Evolutionary conservation across 1,139 yeast species (phyloP).

Genomic region (Pichia inconspicua): DNA sequence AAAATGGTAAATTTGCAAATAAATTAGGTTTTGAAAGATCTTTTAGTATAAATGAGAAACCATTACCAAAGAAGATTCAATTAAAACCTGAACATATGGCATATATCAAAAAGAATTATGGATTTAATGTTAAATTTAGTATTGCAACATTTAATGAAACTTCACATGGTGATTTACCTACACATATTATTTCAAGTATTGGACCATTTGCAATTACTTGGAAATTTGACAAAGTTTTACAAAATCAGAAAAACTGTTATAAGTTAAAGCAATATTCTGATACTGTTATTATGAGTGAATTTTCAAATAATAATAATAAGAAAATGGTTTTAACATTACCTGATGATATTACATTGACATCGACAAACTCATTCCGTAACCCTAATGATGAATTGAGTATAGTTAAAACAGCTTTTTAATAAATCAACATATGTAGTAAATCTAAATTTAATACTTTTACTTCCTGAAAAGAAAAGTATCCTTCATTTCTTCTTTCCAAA

Average conservation of each 20-base stretch:
- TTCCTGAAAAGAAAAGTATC: constrained; percentile 40
- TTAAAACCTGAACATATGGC: constrained; percentile 69
- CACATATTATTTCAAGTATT: constrained; percentile 63
- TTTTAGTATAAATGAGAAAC: constrained; percentile 60
- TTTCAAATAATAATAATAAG: constrained; percentile 64
- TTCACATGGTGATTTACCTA: constrained; percentile 44
- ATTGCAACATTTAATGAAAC: constrained; percentile 61
- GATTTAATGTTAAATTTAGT: constrained; percentile 51
- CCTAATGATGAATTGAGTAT: constrained; percentile 40
- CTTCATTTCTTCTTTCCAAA: constrained; percentile 60
- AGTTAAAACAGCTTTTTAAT: constrained; percentile 15
- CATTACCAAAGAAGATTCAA: constrained; percentile 60
- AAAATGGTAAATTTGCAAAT: constrained; percentile 55
- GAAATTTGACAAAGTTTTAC: constrained; percentile 56
- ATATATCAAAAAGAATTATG: constrained; percentile 47
- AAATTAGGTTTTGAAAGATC: constrained; percentile 56
- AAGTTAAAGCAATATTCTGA: constrained; percentile 56
- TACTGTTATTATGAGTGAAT: constrained; percentile 67
- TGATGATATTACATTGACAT: constrained; percentile 64
- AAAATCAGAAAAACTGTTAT: constrained; percentile 29
- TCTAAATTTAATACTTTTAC: constrained; percentile 5
- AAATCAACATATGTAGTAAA: neutral
- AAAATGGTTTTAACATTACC: constrained; percentile 64
- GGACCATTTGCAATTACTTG: constrained; percentile 81
- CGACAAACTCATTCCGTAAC: constrained; percentile 47